Evolutionary conservation across 495 filamentous ascomycete genomes (phyloP).

Genomic region (Haplographium delicatum): DNA sequence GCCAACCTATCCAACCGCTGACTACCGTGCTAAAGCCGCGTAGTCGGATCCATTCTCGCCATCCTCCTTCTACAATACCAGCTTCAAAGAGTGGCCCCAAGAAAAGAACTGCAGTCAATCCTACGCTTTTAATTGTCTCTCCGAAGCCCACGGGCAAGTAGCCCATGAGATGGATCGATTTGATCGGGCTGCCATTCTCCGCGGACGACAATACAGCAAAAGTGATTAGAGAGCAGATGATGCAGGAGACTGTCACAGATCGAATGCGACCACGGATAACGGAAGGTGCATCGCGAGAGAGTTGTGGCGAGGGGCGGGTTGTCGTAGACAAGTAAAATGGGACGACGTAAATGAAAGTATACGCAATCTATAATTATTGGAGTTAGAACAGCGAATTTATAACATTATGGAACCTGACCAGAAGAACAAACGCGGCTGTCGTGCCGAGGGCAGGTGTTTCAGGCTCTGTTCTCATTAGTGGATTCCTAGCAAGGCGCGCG

Average conservation of each 20-base stretch:
- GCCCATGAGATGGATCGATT: constrained; percentile 62
- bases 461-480: constrained; percentile 18
- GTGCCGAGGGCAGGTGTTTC: constrained; percentile 17
- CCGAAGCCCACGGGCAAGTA: constrained; percentile 64
- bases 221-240: constrained; percentile 21
- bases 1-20: constrained; percentile 46
- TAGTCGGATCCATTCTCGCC: constrained; percentile 55
- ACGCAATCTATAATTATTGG: constrained; percentile 47
- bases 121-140: constrained; percentile 53
- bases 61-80: constrained; percentile 64
- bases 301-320: constrained; percentile 74
- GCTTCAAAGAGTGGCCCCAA: constrained; percentile 76
- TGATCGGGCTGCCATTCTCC: constrained; percentile 29
- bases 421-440: constrained; percentile 9
- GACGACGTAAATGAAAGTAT: constrained; percentile 81
- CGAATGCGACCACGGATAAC: constrained; percentile 85
- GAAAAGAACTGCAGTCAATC: constrained; percentile 77
- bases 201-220: constrained; percentile 18
- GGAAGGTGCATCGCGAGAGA: constrained; percentile 82
- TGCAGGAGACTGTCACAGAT: constrained; percentile 62
- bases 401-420: constrained; percentile 8
- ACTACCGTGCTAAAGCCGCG: constrained; percentile 11
- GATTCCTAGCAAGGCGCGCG: no score
- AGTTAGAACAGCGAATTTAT: not conserved
- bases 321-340: constrained; percentile 81